Evolutionary conservation across 805 yeast species (phyloP), one percentile per base, ranked within the genome.

Genomic region (Monosporozyma yasuniensis): DNA sequence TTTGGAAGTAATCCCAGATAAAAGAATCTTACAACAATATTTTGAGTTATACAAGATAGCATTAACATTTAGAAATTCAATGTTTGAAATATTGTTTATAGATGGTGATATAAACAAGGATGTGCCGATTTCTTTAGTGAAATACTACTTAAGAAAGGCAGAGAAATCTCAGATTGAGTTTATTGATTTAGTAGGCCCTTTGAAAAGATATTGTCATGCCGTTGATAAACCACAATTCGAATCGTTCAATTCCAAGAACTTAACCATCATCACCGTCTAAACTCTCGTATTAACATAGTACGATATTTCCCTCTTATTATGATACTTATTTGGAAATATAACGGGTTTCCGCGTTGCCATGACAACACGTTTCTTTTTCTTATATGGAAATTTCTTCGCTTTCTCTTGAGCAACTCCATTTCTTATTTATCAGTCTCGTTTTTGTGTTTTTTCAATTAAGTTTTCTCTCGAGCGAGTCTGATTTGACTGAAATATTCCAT

Each of bases 111-210:
- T 59, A 10, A 49, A 58, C 10, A 47, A 50, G 3, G 61, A 59
- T 7, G 58, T 56, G 1, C 57, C 67, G 22, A 18, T 66, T 6
- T 49, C 55, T 2, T 58, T 66, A 52, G 46, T 77, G 30, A 69
- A 74, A 47, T 74, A 72, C 51, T 72, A 70, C 47, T 52, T 77
- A 49, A 66, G 81, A 47, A 78, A 79, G 57, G 52, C 78, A 37
- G 72, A 70, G 44, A 83, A 80, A 3, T 66, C 75, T 16, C 66
- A 49, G 16, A 51, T 57, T 16, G 47, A 47, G 16, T 53, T 58
- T 38, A 41, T 48, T 7, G 50, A 50, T 5, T 38, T 50, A 16
- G 35, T 50, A 11, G 53, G 50, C 11, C 48, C 53, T 1, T 47
- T 55, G 21, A 50, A 47, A 42, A 48, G 48, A 12, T 54, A 48